These are phyloP conservation scores for Pseudevernia furfuracea DNA, from an alignment of 495 filamentous ascomycete species.

Conservation along the genomic window DNA sequence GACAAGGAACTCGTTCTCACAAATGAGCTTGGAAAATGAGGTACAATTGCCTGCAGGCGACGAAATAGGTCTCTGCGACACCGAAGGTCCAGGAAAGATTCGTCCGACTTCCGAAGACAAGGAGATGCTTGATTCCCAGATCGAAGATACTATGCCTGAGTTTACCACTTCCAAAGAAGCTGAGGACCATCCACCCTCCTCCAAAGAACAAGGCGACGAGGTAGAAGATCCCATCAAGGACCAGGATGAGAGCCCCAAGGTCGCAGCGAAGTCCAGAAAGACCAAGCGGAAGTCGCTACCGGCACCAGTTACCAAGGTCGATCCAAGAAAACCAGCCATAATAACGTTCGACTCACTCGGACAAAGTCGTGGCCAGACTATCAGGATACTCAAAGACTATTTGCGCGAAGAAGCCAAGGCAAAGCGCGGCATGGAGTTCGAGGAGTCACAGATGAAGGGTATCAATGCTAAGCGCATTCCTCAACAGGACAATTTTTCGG, in stretches of 20 bases:
- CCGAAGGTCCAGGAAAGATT: conserved; percentile 23
- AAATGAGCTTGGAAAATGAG: conserved; percentile 23
- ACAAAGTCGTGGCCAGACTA: conserved; percentile 49
- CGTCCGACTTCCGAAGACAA: conserved; percentile 5
- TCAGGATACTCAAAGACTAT: conserved; percentile 66
- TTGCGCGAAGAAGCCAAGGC: conserved; percentile 60
- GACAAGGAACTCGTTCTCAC: conserved; percentile 25
- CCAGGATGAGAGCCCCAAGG: neutral
- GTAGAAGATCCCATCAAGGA: conserved; percentile 1
- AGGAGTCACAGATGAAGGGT: conserved; percentile 45
- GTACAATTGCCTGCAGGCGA: neutral
- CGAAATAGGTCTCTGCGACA: neutral
- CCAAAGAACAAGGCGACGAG: neutral
- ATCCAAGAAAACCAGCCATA: conserved; percentile 52
- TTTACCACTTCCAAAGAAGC: neutral
- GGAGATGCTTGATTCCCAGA: conserved; percentile 18
- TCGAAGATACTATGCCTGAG: conserved; percentile 3
- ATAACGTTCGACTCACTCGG: conserved; percentile 86
- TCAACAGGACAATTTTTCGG: conserved; percentile 71
- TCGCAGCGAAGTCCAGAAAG: conserved; percentile 22
- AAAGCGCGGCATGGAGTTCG: conserved; percentile 56
- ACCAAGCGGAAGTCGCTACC: conserved; percentile 32
- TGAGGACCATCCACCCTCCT: neutral
- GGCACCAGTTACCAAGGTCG: conserved; percentile 25
- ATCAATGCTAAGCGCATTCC: conserved; percentile 67